These are phyloP conservation scores for Aspergillus fijiensis DNA, from an alignment of 2,329 filamentous ascomycete species.

Conservation along the genomic window DNA sequence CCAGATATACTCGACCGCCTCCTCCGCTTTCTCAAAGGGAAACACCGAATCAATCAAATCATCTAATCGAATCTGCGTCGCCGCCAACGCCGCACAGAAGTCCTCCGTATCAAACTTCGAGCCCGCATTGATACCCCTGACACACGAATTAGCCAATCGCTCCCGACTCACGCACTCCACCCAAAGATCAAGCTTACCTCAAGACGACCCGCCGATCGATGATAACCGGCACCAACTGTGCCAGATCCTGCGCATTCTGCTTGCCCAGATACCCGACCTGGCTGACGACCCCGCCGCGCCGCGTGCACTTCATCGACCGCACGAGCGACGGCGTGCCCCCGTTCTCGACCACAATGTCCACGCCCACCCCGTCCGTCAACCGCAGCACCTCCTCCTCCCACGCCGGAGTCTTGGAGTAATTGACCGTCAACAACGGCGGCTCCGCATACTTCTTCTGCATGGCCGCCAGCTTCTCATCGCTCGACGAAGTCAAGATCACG, in stretches of 20 bases:
- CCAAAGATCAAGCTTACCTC: conserved; percentile 19
- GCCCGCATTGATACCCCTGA: conserved; percentile 43
- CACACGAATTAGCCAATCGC: neutral
- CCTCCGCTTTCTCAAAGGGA: conserved; percentile 42
- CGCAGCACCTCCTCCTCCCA: conserved; percentile 37
- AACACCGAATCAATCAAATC: conserved; percentile 43
- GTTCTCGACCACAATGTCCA: conserved; percentile 42
- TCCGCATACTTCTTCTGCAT: conserved; percentile 27
- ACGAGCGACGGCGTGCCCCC: conserved; percentile 42
- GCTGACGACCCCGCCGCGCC: conserved; percentile 45
- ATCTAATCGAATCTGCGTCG: conserved; percentile 24
- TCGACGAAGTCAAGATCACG: conserved; percentile 42
- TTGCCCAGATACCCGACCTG: conserved; percentile 46
- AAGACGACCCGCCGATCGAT: conserved; percentile 41
- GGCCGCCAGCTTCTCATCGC: conserved; percentile 33
- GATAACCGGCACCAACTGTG: conserved; percentile 37
- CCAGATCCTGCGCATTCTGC: conserved; percentile 29
- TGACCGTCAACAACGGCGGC: conserved; percentile 30
- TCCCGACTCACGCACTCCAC: no score
- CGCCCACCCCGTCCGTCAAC: conserved; percentile 34
- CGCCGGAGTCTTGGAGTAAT: conserved; percentile 30
- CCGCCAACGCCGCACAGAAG: conserved; percentile 37
- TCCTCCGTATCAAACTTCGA: conserved; percentile 45
- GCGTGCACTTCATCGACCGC: conserved; percentile 41
- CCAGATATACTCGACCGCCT: conserved; percentile 45